Evolutionary conservation across 257 asterid species (phyloP).

Genomic region (Solanum rostratum): DNA sequence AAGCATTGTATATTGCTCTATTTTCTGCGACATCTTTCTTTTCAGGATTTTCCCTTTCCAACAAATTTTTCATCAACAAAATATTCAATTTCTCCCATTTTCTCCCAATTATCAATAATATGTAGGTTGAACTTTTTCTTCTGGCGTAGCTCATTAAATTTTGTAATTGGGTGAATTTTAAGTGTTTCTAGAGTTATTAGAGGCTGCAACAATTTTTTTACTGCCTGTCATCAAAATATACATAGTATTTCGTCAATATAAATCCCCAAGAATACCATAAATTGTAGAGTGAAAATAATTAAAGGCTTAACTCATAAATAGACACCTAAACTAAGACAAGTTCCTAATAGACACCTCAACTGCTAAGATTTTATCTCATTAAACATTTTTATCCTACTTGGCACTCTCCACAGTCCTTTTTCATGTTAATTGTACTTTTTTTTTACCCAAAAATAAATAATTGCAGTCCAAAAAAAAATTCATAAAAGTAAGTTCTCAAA

Average conservation of each 20-base stretch:
- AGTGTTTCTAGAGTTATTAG: conserved; percentile 20
- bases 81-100: conserved; percentile 21
- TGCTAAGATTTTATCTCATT: too few relatives aligned
- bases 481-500: too few relatives aligned
- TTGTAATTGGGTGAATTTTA: conserved; percentile 26
- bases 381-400: too few relatives aligned
- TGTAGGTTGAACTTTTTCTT: not conserved
- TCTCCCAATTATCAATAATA: conserved; percentile 25
- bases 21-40: conserved; percentile 23
- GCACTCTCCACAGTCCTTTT: too few relatives aligned
- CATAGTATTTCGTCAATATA: too few relatives aligned
- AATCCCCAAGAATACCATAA: not conserved
- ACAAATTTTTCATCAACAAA: conserved; percentile 1
- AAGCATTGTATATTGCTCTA: conserved; percentile 35
- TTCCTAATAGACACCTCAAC: too few relatives aligned
- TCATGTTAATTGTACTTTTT: too few relatives aligned
- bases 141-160: conserved; percentile 25
- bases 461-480: too few relatives aligned
- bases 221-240: conserved; percentile 11
- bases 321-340: too few relatives aligned
- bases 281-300: not conserved
- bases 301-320: too few relatives aligned
- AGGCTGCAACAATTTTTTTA: conserved; percentile 24
- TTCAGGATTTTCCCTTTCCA: conserved; percentile 19
- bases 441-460: too few relatives aligned